Conservation (phyloP, 1,139 yeast genomes). For the Williopsis jadinii region DNA sequence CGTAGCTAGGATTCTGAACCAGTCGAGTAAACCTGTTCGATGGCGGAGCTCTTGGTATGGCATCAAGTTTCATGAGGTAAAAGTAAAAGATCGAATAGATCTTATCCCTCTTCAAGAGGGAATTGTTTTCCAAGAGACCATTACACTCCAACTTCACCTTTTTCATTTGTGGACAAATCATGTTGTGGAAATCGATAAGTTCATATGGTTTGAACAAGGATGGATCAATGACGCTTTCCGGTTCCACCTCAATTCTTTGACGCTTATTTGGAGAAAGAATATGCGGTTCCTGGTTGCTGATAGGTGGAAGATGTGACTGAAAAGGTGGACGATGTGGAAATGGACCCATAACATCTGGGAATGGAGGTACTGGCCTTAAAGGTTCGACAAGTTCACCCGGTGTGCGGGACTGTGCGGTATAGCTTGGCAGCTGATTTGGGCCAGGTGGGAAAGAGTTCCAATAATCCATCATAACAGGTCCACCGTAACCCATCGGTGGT, state of each 20-base stretch:
- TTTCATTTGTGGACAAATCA: conserved; percentile 9
- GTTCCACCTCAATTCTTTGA: background rate
- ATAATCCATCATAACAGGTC: too few relatives aligned
- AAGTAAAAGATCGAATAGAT: conserved; percentile 11
- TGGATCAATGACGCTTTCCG: conserved; percentile 20
- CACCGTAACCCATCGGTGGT: too few relatives aligned
- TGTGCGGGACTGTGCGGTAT: too few relatives aligned
- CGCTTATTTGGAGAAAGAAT: background rate
- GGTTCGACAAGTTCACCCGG: too few relatives aligned
- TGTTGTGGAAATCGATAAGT: conserved; percentile 10
- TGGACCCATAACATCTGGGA: too few relatives aligned
- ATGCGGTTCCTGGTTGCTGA: too few relatives aligned
- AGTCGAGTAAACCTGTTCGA: background rate
- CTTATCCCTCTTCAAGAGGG: conserved; percentile 15
- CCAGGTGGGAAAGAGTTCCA: too few relatives aligned
- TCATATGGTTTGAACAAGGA: conserved; percentile 16
- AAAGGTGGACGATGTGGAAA: too few relatives aligned
- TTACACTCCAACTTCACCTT: conserved; percentile 9
- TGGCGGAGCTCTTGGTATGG: background rate
- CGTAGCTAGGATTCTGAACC: conserved; percentile 10
- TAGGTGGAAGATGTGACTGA: too few relatives aligned
- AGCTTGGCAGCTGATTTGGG: too few relatives aligned
- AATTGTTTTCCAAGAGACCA: conserved; percentile 16
- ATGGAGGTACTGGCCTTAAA: too few relatives aligned
- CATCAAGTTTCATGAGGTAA: conserved; percentile 7